Evolutionary conservation across 352 stramenopile species (phyloP), one percentile per base, ranked within the genome.

Genomic region (Pythium rhizo-oryzae): DNA sequence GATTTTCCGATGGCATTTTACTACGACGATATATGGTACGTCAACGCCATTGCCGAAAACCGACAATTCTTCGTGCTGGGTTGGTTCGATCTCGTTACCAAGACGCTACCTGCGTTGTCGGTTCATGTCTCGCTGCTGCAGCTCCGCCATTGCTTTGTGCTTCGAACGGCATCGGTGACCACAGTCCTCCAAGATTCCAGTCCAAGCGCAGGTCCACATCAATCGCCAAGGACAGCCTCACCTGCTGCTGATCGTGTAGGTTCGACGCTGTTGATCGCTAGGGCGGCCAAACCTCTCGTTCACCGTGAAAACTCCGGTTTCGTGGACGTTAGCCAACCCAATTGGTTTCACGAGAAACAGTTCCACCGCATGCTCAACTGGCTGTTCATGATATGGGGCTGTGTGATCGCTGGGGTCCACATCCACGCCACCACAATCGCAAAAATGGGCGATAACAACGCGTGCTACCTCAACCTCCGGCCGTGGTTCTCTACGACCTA

Each of bases 41-140:
- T 62, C 44, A 44, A 55, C 8, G 67, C 59, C 19, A 59, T 73
- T 18, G 28, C 41, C n/a, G n/a, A n/a, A n/a, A n/a, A n/a, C 41
- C 67, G 69, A 52, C 62, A 67, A 16, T 7, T 73, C 18, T 69
- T 73, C 23, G 55, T 64, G 9, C 53, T 52, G 0, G 59, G 47
- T 1, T 30, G 8, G 37, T 24, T 73, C 16, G 59, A 73, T 35
- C n/a, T 73, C 6, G 47, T 69, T 5, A 58, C 55, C 18, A 69
- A 67, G 54, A 23, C 19, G 4, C 12, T 73, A 3, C 54, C 67
- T 4, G 18, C 54, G 16, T 0, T 72, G 1, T 54, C 54, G 3
- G 21, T 72, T 25, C 11, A 64, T 4, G 13, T 72, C 1, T 46
- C 54, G 7, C 37, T 72, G 15, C 4, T 59, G 3, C 16, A 30